Conservation (phyloP, 768 basidiomycete species). For the Mrakia gelida region DNA sequence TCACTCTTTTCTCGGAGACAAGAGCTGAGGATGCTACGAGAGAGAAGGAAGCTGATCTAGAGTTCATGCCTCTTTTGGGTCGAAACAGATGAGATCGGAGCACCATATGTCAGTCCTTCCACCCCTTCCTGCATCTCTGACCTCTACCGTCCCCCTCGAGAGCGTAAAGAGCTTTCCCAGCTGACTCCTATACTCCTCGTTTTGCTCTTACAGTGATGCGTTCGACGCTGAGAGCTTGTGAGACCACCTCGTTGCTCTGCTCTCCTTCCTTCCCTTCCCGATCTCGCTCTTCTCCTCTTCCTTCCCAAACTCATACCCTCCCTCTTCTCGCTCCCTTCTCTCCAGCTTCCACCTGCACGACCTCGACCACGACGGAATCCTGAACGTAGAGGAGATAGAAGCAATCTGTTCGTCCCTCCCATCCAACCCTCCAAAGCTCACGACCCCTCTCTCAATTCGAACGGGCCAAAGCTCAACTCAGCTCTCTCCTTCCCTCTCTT, state of each 20-base stretch:
- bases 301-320: background rate
- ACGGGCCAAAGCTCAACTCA: constrained; percentile 6
- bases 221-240: constrained; percentile 30
- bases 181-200: background rate
- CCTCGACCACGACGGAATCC: constrained; percentile 31
- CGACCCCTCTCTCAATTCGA: background rate
- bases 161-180: too few species aligned
- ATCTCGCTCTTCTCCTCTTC: background rate
- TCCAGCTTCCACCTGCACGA: constrained; percentile 30
- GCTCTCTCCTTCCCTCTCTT: background rate
- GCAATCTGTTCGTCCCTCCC: constrained; percentile 29
- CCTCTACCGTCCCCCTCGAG: background rate
- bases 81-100: constrained; percentile 31
- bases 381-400: constrained; percentile 27
- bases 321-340: background rate
- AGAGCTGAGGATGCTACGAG: background rate
- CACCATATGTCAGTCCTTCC: constrained; percentile 25
- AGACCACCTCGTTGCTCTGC: background rate
- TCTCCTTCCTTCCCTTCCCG: constrained; percentile 1
- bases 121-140: background rate
- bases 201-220: constrained; percentile 15
- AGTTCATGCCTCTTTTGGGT: background rate
- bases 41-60: background rate
- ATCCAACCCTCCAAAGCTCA: background rate
- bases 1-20: too few species aligned